These are phyloP conservation scores for Candida methanosorbosa DNA, from an alignment of 805 yeast species.

Conservation along the genomic window DNA sequence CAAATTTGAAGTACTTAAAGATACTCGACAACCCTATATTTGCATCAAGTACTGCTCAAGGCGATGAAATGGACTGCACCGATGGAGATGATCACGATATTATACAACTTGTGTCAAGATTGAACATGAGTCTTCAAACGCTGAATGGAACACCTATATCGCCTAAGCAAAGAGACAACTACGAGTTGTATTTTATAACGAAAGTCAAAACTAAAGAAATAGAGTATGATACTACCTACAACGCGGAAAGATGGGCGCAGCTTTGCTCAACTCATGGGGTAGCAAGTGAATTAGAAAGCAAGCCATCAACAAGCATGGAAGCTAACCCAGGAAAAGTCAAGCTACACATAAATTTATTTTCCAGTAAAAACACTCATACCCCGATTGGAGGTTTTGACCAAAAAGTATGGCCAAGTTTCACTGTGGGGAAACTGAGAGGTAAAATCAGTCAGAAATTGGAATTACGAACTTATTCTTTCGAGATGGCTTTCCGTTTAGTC, in stretches of 20 bases:
- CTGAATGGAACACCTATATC: constrained; percentile 54
- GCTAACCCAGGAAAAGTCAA: not conserved
- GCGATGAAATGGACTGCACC: too few relatives aligned
- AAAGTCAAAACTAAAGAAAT: constrained; percentile 30
- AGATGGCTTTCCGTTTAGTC: constrained; percentile 10
- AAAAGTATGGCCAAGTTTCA: constrained; percentile 19
- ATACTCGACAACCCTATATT: constrained; percentile 45
- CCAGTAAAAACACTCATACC: too few relatives aligned
- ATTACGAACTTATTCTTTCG: constrained; percentile 14
- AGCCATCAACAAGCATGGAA: not conserved
- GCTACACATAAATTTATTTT: too few relatives aligned
- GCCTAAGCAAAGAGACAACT: constrained; percentile 42
- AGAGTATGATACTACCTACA: constrained; percentile 9
- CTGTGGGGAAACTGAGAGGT: constrained; percentile 27
- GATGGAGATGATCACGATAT: constrained; percentile 10
- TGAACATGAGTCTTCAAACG: constrained; percentile 21
- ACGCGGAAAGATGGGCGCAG: constrained; percentile 30
- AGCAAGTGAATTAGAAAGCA: too few relatives aligned
- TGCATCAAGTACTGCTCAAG: constrained; percentile 5
- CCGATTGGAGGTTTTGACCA: constrained; percentile 9
- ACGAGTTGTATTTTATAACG: constrained; percentile 60
- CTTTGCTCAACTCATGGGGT: constrained; percentile 30
- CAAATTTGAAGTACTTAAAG: constrained; percentile 36
- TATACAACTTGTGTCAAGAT: constrained; percentile 12
- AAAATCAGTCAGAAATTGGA: constrained; percentile 17